Evolutionary conservation across 257 asterid species (phyloP).

Genomic region (Forsythia viridissima): DNA sequence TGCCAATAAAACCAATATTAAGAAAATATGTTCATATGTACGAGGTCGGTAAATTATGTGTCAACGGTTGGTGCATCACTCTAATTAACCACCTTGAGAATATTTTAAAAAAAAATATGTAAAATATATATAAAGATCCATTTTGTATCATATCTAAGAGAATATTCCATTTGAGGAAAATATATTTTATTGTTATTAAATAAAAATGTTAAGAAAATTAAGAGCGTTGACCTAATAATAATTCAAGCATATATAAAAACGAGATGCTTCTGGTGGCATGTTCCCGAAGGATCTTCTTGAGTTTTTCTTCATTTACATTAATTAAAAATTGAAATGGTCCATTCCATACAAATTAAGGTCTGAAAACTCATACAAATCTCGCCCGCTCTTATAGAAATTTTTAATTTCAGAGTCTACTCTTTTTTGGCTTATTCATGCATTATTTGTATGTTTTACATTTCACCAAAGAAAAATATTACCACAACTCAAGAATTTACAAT

Average conservation of each 20-base stretch:
- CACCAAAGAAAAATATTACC: background rate
- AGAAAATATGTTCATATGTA: background rate
- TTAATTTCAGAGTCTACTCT: constrained; percentile 9
- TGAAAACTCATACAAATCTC: constrained; percentile 24
- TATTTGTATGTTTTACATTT: background rate
- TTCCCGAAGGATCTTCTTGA: constrained; percentile 9
- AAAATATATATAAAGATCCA: too few relatives aligned
- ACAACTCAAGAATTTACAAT: background rate
- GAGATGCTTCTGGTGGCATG: constrained; percentile 30
- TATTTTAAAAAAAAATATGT: background rate
- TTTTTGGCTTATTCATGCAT: background rate
- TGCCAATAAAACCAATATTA: background rate
- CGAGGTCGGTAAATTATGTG: background rate
- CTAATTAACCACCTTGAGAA: background rate
- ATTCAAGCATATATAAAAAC: background rate
- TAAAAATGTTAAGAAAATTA: background rate
- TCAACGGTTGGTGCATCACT: background rate
- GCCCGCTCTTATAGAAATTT: constrained; percentile 26
- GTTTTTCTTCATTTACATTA: background rate
- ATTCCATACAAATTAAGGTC: constrained; percentile 1
- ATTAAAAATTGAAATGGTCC: background rate
- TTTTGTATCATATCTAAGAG: background rate
- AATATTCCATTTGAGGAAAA: background rate
- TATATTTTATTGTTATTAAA: background rate
- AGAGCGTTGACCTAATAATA: constrained; percentile 25